Conservation (phyloP, 2,329 filamentous ascomycete genomes). For the Scytalidium sp. region DNA sequence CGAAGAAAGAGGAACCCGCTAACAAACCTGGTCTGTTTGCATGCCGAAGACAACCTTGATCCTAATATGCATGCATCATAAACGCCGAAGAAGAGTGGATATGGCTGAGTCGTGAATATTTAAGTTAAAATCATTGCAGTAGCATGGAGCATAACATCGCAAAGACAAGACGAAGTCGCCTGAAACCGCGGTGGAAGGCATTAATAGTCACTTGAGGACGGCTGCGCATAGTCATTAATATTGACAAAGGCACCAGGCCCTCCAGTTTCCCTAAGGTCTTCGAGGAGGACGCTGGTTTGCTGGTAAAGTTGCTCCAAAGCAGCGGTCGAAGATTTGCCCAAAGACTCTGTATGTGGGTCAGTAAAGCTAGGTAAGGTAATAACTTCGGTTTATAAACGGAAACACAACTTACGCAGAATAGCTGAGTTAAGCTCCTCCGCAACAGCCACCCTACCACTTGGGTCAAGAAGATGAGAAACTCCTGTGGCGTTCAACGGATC, state of each 20-base stretch:
- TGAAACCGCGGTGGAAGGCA: background rate
- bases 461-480: slow-evolving; percentile 75
- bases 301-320: slow-evolving; percentile 82
- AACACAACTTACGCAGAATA: slow-evolving; percentile 59
- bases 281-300: slow-evolving; percentile 82
- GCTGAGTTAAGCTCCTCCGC: slow-evolving; percentile 94
- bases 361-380: background rate
- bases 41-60: background rate
- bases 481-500: slow-evolving; percentile 74
- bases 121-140: background rate
- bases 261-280: slow-evolving; percentile 75
- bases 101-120: background rate
- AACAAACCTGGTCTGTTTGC: background rate
- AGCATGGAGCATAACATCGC: background rate
- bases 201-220: background rate
- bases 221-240: slow-evolving; percentile 47
- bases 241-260: slow-evolving; percentile 82
- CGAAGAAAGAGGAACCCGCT: background rate
- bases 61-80: slow-evolving; percentile 14
- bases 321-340: slow-evolving; percentile 85
- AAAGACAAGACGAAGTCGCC: background rate
- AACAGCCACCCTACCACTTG: slow-evolving; percentile 69
- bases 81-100: slow-evolving; percentile 11
- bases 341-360: slow-evolving; percentile 58
- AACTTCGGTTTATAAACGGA: background rate